Conservation (phyloP, 495 filamentous ascomycete genomes). For the Neurospora intermedia region DNA sequence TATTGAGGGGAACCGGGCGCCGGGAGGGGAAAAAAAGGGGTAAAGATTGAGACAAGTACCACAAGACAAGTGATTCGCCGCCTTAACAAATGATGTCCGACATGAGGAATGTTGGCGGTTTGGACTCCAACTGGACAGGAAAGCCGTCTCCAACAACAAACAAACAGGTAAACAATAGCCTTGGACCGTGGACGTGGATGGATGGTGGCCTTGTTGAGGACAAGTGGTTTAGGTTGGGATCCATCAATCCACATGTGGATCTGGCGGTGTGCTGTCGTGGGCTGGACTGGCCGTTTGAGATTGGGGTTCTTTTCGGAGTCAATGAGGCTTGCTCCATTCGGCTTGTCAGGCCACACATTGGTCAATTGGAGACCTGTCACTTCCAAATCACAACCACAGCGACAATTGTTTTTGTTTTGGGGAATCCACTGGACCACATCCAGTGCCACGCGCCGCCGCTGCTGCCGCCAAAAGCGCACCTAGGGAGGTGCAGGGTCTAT, state of each 20-base stretch:
- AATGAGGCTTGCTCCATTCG: neutral
- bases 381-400: neutral
- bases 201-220: neutral
- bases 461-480: neutral
- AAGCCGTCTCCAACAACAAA: neutral
- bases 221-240: neutral
- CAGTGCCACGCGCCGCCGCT: neutral
- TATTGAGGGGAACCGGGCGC: neutral
- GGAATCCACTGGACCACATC: neutral
- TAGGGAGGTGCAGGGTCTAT: neutral
- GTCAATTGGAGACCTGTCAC: neutral
- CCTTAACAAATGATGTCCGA: neutral
- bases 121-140: neutral
- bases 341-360: neutral
- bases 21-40: neutral
- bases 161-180: neutral
- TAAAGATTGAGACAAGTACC: neutral
- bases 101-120: neutral
- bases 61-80: neutral
- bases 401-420: neutral
- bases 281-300: neutral
- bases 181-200: neutral
- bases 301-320: rapidly evolving
- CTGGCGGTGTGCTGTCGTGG: neutral
- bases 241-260: neutral